Percentiles rank a stretch among this genome's conserved stretches.
Conservation (phyloP, 225 moss, liverwort and hornwort genomes). For the Anthoceros angustus region DNA sequence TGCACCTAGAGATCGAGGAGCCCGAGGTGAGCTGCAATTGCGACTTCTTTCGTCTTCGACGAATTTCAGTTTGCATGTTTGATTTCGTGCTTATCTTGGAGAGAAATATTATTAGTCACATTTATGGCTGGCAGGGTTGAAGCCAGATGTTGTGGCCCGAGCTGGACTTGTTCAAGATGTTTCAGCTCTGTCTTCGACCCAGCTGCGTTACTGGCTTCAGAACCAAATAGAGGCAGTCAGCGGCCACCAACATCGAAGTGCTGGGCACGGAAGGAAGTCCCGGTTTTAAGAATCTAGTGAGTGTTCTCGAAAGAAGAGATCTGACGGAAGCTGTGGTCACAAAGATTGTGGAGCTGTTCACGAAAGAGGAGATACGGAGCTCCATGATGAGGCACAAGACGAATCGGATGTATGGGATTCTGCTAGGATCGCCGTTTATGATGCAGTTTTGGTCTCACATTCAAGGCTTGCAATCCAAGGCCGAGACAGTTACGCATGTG, state of each 20-base stretch:
- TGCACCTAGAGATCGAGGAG: no score
- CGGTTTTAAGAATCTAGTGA: conserved; percentile 8
- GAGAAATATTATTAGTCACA: no score
- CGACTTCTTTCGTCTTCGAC: no score
- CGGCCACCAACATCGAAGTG: conserved; percentile 12
- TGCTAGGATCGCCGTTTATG: conserved; percentile 20
- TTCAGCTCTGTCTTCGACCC: neutral
- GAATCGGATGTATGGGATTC: conserved; percentile 22
- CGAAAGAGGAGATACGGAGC: conserved; percentile 21
- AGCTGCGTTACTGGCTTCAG: neutral
- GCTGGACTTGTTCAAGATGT: neutral
- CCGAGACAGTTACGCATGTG: conserved; percentile 14
- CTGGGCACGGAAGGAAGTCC: conserved; percentile 12
- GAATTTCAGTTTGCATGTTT: no score
- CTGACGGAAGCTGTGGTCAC: conserved; percentile 9
- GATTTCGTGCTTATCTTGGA: no score
- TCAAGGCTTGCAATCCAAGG: conserved; percentile 5
- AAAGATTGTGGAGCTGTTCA: conserved; percentile 15
- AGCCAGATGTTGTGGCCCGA: no score
- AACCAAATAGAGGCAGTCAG: neutral
- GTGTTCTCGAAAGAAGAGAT: conserved; percentile 12
- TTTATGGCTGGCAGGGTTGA: no score
- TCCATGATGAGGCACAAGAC: conserved; percentile 20
- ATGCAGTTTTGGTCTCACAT: conserved; percentile 15
- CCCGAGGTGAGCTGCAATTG: no score